Evolutionary conservation across 1,139 yeast genomes (phyloP), one percentile per base, ranked within the genome.

Genomic region (Pichiaceae sp.): DNA sequence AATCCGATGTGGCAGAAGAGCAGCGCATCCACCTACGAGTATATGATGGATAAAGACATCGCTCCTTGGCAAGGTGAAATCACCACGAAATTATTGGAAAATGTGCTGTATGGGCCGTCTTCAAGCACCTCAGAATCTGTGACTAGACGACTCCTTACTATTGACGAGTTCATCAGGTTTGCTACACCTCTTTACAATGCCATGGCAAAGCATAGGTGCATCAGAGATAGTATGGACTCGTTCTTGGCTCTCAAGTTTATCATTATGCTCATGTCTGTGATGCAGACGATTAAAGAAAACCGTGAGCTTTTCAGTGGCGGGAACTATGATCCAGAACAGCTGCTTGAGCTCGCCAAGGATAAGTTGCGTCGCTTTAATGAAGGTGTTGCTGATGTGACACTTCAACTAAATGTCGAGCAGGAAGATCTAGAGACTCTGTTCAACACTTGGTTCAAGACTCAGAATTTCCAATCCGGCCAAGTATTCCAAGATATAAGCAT

Each of bases 291-390:
- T 11, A 8, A 25, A 12, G 31, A 32, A n/a, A 41, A 32, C 16
- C 28, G 30, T 2, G 49, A 48, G 4, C 44, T 38, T 3, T 25
- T 14, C 9, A 17, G 32, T 16, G 9, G 11, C 7, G 24, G 9
- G 7, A 7, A 7, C 9, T 7, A 21, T 11, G 9, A 21, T 7
- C 9, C 24, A 7, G 9, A 21, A 11, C 7, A 11, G 11, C 24
- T 21, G 24, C 11, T 21, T 21, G 24, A 21, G 21, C 4, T 14
- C 23, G 21, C 17, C n/a, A 23, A 23, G 15, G 15, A 12, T 4
- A 14, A 17, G 9, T 11, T 12, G 28, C 15, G 6, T 25, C 8
- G 14, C 14, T 25, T 25, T 15, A 6, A 17, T 6, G 17, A 21
- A 6, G 16, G 12, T 15, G 19, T 31, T 23, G 11, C 9, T 6